Evolutionary conservation across 768 basidiomycete genomes (phyloP).

Genomic region (Collybiopsis luxurians): DNA sequence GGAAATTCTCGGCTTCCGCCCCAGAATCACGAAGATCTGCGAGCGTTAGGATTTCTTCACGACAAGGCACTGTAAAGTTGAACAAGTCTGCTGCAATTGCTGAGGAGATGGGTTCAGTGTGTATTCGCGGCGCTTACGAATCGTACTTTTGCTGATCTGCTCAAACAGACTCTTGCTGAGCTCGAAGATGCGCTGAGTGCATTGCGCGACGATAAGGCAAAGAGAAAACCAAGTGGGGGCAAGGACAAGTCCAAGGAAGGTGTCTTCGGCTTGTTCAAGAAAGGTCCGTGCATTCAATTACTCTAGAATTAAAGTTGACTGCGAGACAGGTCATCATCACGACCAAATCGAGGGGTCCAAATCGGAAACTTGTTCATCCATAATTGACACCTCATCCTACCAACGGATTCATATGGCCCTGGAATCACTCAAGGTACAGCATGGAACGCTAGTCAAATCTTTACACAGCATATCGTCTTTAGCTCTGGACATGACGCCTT

Average conservation of each 20-base stretch:
- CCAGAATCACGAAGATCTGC: slow-evolving; percentile 42
- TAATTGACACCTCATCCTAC: background rate
- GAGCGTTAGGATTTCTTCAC: slow-evolving; percentile 38
- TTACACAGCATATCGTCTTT: slow-evolving; percentile 31
- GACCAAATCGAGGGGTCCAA: background rate
- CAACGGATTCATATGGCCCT: slow-evolving; percentile 38
- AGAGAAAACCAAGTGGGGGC: slow-evolving; percentile 27
- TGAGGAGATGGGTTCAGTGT: slow-evolving; percentile 67
- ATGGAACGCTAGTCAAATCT: slow-evolving; percentile 46
- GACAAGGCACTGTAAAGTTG: slow-evolving; percentile 40
- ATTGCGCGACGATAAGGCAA: slow-evolving; percentile 41
- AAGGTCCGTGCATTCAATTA: slow-evolving; percentile 38
- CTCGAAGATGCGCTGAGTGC: slow-evolving; percentile 52
- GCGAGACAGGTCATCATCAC: background rate
- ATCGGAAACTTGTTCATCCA: slow-evolving; percentile 15
- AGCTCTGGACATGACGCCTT: slow-evolving; percentile 6
- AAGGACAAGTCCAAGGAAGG: slow-evolving; percentile 23
- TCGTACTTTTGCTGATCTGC: background rate
- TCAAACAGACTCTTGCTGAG: slow-evolving; percentile 50
- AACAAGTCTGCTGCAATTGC: slow-evolving; percentile 49
- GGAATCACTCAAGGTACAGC: slow-evolving; percentile 57
- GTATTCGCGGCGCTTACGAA: slow-evolving; percentile 19
- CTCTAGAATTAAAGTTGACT: background rate
- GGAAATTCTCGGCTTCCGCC: slow-evolving; percentile 60
- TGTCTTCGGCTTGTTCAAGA: slow-evolving; percentile 63